Evolutionary conservation across 176 grass and related monocot genomes (phyloP).

Genomic region (Triticum turgidum): DNA sequence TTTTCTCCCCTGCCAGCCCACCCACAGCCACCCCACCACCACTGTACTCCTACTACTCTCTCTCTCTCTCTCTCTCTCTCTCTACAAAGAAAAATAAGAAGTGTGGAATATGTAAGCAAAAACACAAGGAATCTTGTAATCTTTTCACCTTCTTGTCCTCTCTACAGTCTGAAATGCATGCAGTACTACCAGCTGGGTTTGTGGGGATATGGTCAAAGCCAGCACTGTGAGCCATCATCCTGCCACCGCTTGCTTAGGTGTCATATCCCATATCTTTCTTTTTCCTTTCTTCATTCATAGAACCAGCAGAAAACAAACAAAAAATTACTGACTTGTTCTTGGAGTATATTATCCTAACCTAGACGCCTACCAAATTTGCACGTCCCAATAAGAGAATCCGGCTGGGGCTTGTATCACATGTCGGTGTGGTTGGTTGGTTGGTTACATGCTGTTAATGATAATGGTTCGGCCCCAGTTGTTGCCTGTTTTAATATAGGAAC

Average conservation of each 20-base stretch:
- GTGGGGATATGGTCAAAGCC: slow-evolving; percentile 74
- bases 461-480: slow-evolving; percentile 36
- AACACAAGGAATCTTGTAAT: slow-evolving; percentile 82
- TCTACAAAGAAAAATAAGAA: background rate
- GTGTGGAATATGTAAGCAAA: slow-evolving; percentile 13
- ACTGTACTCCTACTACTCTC: slow-evolving; percentile 3
- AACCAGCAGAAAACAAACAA: background rate
- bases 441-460: slow-evolving; percentile 33
- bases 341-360: slow-evolving; percentile 25
- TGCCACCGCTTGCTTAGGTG: slow-evolving; percentile 42
- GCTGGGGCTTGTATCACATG: slow-evolving; percentile 31
- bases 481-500: slow-evolving; percentile 29
- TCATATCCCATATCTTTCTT: slow-evolving; percentile 38
- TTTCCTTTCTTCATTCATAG: background rate
- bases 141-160: slow-evolving; percentile 89
- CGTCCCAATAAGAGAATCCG: slow-evolving; percentile 50
- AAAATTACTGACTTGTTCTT: background rate
- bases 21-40: slow-evolving; percentile 35
- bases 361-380: slow-evolving; percentile 42
- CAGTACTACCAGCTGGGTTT: slow-evolving; percentile 47
- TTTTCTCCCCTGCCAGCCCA: slow-evolving; percentile 59
- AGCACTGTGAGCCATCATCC: slow-evolving; percentile 49
- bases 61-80: background rate
- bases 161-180: slow-evolving; percentile 57
- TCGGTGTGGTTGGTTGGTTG: slow-evolving; percentile 49